A percentile compares a stretch with the other conserved stretches of the same genome.
phyloP scores from a whole-genome alignment of 306 rosid genomes.

The Vicia faba region DNA sequence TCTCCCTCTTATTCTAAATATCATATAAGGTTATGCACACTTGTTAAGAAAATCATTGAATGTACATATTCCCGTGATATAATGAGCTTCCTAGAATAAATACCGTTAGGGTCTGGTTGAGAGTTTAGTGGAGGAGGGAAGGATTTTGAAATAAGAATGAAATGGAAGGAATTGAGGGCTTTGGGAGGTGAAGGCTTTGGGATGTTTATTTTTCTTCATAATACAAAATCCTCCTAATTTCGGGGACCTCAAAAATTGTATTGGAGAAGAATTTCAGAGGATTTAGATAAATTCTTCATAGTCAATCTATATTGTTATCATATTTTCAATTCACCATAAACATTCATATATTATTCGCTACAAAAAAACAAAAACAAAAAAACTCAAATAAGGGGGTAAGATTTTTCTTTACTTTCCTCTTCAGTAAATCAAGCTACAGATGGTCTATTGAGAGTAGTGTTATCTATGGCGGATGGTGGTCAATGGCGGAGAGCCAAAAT shows the following conservation, averaged over 20 bases:
- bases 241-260: not conserved
- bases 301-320: not conserved
- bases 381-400: no score
- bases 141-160: no score
- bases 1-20: not conserved
- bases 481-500: no score
- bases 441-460: not conserved
- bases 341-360: not conserved
- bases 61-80: not conserved
- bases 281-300: no score
- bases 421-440: not conserved
- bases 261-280: not conserved
- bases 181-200: no score
- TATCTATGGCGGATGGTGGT: no score
- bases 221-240: not conserved
- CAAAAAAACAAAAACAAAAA: no score
- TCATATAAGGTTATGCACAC: not conserved
- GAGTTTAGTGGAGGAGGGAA: not conserved
- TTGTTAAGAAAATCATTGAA: not conserved
- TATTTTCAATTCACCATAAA: not conserved
- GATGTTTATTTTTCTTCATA: not conserved
- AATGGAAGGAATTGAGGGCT: no score
- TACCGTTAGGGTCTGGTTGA: not conserved
- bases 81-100: not conserved
- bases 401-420: no score